phyloP scores from a whole-genome alignment of 768 basidiomycete genomes.

The Daedaleopsis sinensis region DNA sequence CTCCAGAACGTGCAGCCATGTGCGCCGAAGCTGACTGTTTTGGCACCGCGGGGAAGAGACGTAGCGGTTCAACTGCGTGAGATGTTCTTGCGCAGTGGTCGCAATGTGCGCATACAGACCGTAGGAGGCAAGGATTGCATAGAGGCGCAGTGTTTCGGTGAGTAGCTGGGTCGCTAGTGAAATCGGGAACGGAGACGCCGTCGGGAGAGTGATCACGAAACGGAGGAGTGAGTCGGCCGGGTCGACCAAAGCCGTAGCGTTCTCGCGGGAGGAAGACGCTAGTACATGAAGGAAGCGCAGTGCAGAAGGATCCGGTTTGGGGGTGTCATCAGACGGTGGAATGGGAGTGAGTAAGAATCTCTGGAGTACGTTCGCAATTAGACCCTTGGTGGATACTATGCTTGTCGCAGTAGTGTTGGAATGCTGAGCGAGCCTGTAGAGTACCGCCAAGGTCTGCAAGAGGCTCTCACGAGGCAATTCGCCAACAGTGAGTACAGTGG shows the following conservation, averaged over 20 bases:
- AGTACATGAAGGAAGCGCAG: slow-evolving; percentile 60
- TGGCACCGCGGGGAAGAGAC: slow-evolving; percentile 42
- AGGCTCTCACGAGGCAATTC: slow-evolving; percentile 52
- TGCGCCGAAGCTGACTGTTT: slow-evolving; percentile 39
- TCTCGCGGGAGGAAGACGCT: slow-evolving; percentile 65
- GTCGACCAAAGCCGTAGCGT: slow-evolving; percentile 59
- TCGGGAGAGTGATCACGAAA: slow-evolving; percentile 64
- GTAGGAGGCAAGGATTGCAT: slow-evolving; percentile 69
- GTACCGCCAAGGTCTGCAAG: slow-evolving; percentile 56
- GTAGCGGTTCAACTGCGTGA: slow-evolving; percentile 53
- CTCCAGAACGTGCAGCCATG: slow-evolving; percentile 64
- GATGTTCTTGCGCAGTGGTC: slow-evolving; percentile 59
- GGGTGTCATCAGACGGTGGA: slow-evolving; percentile 37
- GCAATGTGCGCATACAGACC: slow-evolving; percentile 77
- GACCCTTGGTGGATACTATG: slow-evolving; percentile 53
- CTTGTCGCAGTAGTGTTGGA: slow-evolving; percentile 53
- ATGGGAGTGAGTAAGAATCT: slow-evolving; percentile 61
- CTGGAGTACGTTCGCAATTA: slow-evolving; percentile 55
- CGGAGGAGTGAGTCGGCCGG: slow-evolving; percentile 70
- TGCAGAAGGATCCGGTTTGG: slow-evolving; percentile 48
- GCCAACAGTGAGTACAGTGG: slow-evolving; percentile 41
- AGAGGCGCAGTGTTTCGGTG: slow-evolving; percentile 61
- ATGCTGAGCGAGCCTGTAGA: slow-evolving; percentile 64
- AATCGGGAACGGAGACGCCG: slow-evolving; percentile 41
- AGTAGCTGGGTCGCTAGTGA: slow-evolving; percentile 50